phyloP scores from a whole-genome alignment of 257 asterid species.

The Salvia hispanica region DNA sequence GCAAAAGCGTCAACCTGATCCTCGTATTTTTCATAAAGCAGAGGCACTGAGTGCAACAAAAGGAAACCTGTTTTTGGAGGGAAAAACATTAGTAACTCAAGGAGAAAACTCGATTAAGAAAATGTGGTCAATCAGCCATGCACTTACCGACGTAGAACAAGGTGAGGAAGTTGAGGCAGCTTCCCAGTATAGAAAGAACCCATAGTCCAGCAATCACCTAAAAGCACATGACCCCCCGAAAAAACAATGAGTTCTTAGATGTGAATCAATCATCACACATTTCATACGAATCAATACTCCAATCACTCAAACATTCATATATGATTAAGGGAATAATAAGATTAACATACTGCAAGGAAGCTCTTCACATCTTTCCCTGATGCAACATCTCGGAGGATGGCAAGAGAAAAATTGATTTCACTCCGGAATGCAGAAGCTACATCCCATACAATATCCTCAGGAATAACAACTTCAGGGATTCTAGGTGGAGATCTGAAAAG shows the following conservation, averaged over 20 bases:
- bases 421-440: conserved; percentile 71
- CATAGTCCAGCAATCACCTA: conserved; percentile 84
- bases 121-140: background rate
- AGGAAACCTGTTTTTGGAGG: conserved; percentile 53
- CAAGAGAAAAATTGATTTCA: conserved; percentile 67
- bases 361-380: conserved; percentile 81
- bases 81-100: background rate
- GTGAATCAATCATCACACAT: background rate
- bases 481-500: conserved; percentile 76
- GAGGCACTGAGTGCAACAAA: conserved; percentile 71
- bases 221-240: conserved; percentile 11
- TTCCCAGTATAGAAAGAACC: conserved; percentile 74
- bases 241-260: background rate
- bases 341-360: conserved; percentile 68
- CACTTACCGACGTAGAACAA: conserved; percentile 69
- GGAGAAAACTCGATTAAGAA: conserved; percentile 6
- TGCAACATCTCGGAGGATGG: conserved; percentile 70
- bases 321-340: conserved; percentile 10
- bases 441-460: conserved; percentile 69
- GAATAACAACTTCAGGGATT: conserved; percentile 67
- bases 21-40: conserved; percentile 76
- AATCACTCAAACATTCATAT: conserved; percentile 5
- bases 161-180: conserved; percentile 76
- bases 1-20: conserved; percentile 83
- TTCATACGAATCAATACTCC: conserved; percentile 1